Evolutionary conservation across 108 stramenopile species (phyloP), one percentile per base, ranked within the genome.

Genomic region (Cyclostephanos invisitatus): DNA sequence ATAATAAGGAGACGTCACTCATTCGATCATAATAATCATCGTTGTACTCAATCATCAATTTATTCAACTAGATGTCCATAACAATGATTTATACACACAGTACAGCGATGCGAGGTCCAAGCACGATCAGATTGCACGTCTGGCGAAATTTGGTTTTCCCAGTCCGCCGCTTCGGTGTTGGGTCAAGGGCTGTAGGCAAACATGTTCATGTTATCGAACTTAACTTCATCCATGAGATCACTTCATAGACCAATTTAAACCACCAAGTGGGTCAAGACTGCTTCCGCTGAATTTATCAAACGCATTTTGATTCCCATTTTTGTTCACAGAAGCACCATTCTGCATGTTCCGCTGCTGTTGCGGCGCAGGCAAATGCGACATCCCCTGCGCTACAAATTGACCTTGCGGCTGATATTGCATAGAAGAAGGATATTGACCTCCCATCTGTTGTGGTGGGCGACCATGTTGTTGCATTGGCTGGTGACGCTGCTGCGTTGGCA

Each of bases 51-150:
- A n/a, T n/a, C n/a, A n/a, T n/a, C n/a, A n/a, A n/a, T n/a, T n/a
- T n/a, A n/a, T n/a, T n/a, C n/a, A n/a, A n/a, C n/a, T n/a, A n/a
- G n/a, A n/a, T n/a, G n/a, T n/a, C n/a, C n/a, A n/a, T n/a, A n/a
- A n/a, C n/a, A n/a, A n/a, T n/a, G n/a, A n/a, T n/a, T n/a, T n/a
- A n/a, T n/a, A n/a, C n/a, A n/a, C n/a, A n/a, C n/a, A n/a, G n/a
- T n/a, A n/a, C n/a, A n/a, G n/a, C n/a, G n/a, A n/a, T n/a, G n/a
- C n/a, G n/a, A n/a, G n/a, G n/a, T n/a, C n/a, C n/a, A n/a, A n/a
- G n/a, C n/a, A n/a, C 96, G 86, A 14, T 94, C 94, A 27, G 90
- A 78, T 83, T 98, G 96, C 53, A 95, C 89, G 17, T 91, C 90
- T 27, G 96, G 90, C 7, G 85, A 75, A 7, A 97, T 63, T 85